Percentiles rank a stretch among this genome's conserved stretches.
Conservation (phyloP, 108 stramenopile species). For the Cyclostephanos tholiformis region DNA sequence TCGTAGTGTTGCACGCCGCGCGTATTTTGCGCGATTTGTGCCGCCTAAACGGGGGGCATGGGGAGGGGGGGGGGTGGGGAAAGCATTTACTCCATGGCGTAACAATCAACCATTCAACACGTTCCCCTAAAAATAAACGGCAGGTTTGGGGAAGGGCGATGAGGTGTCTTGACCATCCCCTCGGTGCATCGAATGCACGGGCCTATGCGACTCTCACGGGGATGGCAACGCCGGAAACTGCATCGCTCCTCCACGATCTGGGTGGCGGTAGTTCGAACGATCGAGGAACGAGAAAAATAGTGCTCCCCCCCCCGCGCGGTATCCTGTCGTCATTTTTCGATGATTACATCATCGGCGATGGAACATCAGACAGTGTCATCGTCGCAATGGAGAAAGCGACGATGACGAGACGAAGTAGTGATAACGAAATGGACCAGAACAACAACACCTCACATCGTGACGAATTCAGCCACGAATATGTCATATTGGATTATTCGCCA, state of each 20-base stretch:
- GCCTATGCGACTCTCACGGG: conserved; percentile 32
- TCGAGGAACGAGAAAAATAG: background rate
- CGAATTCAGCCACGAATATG: conserved; percentile 35
- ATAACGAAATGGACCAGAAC: no score
- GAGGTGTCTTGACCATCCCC: conserved; percentile 21
- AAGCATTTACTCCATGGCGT: no score
- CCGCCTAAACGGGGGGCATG: no score
- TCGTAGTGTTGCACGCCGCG: no score
- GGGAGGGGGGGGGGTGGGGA: no score
- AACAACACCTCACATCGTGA: background rate
- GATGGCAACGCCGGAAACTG: conserved; percentile 32
- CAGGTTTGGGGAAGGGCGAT: conserved; percentile 37
- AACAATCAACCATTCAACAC: background rate
- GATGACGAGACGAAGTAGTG: background rate
- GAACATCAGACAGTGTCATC: background rate
- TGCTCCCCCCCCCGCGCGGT: background rate
- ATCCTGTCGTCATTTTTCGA: background rate
- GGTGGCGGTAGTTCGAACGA: background rate
- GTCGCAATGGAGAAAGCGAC: background rate
- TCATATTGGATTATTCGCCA: conserved; percentile 14
- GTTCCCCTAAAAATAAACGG: background rate
- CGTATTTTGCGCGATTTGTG: no score
- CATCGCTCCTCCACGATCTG: conserved; percentile 18
- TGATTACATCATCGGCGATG: background rate
- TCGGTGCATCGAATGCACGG: conserved; percentile 30